phyloP scores from a whole-genome alignment of 148 eudicot species.

The Oxyria digyna region DNA sequence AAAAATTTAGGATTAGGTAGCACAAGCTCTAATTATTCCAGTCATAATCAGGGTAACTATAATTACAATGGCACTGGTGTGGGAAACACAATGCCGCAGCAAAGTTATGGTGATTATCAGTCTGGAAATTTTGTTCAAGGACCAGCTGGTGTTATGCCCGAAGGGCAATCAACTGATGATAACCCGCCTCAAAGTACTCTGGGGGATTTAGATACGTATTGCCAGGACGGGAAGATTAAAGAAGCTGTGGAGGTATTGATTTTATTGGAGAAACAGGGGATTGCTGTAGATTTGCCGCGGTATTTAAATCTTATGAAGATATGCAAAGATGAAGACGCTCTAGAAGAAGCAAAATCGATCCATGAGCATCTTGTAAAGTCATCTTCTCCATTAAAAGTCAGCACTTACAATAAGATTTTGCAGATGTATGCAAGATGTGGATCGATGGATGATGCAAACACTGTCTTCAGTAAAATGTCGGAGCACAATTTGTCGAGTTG shows the following conservation, averaged over 20 bases:
- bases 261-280: conserved; percentile 24
- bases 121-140: conserved; percentile 12
- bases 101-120: conserved; percentile 11
- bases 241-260: conserved; percentile 46
- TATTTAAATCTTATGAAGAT: conserved; percentile 41
- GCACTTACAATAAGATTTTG: conserved; percentile 44
- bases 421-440: conserved; percentile 85
- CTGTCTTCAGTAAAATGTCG: conserved; percentile 48
- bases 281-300: conserved; percentile 37
- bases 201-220: conserved; percentile 43
- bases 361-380: conserved; percentile 50
- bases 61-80: conserved; percentile 1
- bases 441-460: conserved; percentile 49
- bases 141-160: conserved; percentile 8
- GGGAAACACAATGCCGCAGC: conserved; percentile 8
- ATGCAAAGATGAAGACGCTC: conserved; percentile 60
- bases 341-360: conserved; percentile 52
- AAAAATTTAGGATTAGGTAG: not conserved
- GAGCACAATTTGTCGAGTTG: conserved; percentile 70
- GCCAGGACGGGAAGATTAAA: conserved; percentile 41
- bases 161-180: conserved; percentile 15
- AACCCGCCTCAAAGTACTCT: conserved; percentile 18
- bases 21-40: not conserved
- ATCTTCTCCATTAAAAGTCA: conserved; percentile 24
- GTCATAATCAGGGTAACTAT: conserved; percentile 2